phyloP scores from a whole-genome alignment of 2,329 filamentous ascomycete genomes.

The Chrysoporthe deuterocubensis region DNA sequence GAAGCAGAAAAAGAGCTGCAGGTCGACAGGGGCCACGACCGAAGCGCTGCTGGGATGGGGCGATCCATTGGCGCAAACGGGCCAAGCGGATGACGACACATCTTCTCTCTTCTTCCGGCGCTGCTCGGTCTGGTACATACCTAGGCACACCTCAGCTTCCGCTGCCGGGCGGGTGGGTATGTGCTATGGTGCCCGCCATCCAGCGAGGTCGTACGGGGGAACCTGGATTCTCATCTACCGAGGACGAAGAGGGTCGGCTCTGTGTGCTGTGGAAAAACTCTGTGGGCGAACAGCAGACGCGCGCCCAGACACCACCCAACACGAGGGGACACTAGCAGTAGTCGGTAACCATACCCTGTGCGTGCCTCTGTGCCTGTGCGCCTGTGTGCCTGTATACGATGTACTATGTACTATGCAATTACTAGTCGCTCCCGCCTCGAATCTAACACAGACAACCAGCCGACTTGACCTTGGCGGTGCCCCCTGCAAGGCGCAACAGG shows the following conservation, averaged over 20 bases:
- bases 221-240: neutral
- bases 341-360: too few relatives aligned
- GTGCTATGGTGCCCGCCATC: too few relatives aligned
- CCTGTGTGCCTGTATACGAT: too few relatives aligned
- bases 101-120: neutral
- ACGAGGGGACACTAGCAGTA: neutral
- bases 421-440: neutral
- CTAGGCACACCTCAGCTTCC: neutral
- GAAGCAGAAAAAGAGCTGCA: neutral
- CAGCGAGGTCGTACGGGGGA: neutral
- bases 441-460: neutral
- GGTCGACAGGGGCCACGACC: neutral
- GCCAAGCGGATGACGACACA: constrained; percentile 6
- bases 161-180: neutral
- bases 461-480: constrained; percentile 1
- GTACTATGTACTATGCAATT: neutral
- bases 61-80: constrained; percentile 7
- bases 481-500: constrained; percentile 9
- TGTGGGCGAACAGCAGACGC: neutral
- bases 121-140: neutral
- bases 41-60: neutral
- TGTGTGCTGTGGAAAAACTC: neutral
- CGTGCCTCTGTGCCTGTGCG: too few relatives aligned
- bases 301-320: neutral
- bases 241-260: neutral